Evolutionary conservation across 306 rosid genomes (phyloP), one percentile per base, ranked within the genome.

Genomic region (Begonia masoniana): DNA sequence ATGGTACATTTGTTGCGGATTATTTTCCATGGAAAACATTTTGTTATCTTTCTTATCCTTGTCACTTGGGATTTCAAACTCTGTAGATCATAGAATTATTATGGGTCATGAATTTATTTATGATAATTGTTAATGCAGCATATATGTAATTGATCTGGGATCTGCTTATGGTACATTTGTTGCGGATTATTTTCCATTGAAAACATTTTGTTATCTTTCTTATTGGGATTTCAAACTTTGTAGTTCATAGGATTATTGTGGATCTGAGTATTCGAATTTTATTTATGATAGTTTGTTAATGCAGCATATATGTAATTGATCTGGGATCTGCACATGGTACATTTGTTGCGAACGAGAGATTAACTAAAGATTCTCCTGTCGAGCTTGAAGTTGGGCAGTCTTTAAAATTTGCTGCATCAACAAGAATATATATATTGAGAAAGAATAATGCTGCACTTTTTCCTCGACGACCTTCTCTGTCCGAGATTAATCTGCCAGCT

Each of bases 291-390:
- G 3, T 31, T 67, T 56, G 54, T 50, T 67, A 54, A 61, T 66
- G 47, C 99, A 91, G 99, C 69, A 41, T 86, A 51, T 91, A 86
- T 67, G 96, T 91, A 24, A 83, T 86, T 66, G 99, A 91, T 81
- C 64, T 91, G 84, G 99, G 96, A 41, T 91, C 99, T 69, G 96
- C 88, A 2, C 99, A 91, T 68, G 99, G 99, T 51, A 91, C 99
- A 66, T 91, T 86, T 74, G 99, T 86, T 69, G 99, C 99, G 61
- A 91, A 91, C 46, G 99, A 91, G 71, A 78, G 96, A n/a, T 73
- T 86, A 66, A 75, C 88, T 41, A 91, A 91, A 72, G 96, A 91
- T 64, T 81, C 81, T 14, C 96, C 99, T 0, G 83, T 86, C 57
- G 96, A 91, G 78, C 82, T 91, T 67, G 96, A 91, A 75, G 86